Base-by-base conservation (phyloP, 208 protist genomes). In the Strigomonas culicis region DNA sequence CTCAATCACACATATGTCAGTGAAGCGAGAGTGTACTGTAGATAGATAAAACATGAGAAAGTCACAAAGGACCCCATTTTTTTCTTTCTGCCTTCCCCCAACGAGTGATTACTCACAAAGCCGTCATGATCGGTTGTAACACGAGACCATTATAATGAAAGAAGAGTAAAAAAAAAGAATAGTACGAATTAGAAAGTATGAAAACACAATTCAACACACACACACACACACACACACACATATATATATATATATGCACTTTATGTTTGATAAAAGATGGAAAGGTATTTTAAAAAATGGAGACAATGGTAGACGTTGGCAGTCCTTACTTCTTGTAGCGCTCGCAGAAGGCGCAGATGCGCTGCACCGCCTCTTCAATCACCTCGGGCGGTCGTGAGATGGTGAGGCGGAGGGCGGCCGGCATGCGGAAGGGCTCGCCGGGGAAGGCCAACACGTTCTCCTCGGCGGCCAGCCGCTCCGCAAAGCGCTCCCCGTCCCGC, bases 401-500 rank as follows among this genome's bases (percentile, higher is more conserved):
- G 6, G 94, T 90, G n/a, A 95, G 70, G 17, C 92, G 66, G 51
- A 97, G 73, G 21, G 69, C 93, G 17, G 71, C 69, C 13, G 59
- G 63, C 39, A 89, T 75, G 32, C 51, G 58, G 70, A 97, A 97
- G 25, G 82, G 70, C 11, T 80, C 72, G 1, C 90, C 90, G 19
- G 86, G 90, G 25, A 95, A 74, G 6, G 95, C 81, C 13, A 92
- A 69, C 27, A 96, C 80, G 46, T 75, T 77, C 67, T 92, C 66
- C 56, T 94, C 88, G n/a, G 68, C 70, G 7, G 87, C 70, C 19
- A 94, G 59, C 22, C 34, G 66, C 53, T 66, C 49, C 2, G 72
- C 59, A 63, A 97, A 95, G 22, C 77, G 72, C 0, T 80, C 61
- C 41, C 94, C 43, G 10, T 46, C 21, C 57, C 46, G 8, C 10